A percentile compares a stretch with the other conserved stretches of the same genome.
These are phyloP conservation scores for Reutealis trisperma DNA, from an alignment of 345 rosid genomes.

Conservation along the genomic window DNA sequence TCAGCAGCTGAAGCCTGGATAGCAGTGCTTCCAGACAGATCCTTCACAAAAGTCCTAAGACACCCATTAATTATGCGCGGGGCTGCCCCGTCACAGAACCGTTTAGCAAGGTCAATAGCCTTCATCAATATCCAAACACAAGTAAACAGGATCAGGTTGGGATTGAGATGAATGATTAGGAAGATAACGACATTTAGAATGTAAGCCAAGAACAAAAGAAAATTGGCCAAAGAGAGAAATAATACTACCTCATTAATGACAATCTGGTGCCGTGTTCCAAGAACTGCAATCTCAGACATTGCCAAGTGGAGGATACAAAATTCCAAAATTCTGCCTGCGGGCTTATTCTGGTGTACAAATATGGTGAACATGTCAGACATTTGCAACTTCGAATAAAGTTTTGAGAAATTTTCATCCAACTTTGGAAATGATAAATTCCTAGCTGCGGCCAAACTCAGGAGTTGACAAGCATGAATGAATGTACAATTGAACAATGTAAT, in stretches of 20 bases:
- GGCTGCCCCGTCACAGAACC: conserved; percentile 95
- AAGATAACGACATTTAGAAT: neutral
- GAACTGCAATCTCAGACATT: conserved; percentile 85
- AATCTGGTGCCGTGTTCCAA: conserved; percentile 85
- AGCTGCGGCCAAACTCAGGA: neutral
- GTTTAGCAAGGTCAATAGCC: conserved; percentile 97
- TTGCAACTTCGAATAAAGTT: neutral
- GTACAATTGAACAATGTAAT: neutral
- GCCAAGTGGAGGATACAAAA: conserved; percentile 88
- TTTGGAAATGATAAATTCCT: neutral
- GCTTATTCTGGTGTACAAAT: conserved; percentile 57
- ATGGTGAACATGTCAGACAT: conserved; percentile 13
- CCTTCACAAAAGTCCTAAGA: conserved; percentile 80
- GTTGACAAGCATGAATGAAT: neutral
- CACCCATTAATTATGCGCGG: conserved; percentile 94
- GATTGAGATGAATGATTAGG: neutral
- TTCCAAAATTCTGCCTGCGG: conserved; percentile 88
- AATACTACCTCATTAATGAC: conserved; percentile 86
- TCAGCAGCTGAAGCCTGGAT: conserved; percentile 36
- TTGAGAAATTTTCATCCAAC: neutral
- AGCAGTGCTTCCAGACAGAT: conserved; percentile 30
- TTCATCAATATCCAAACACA: conserved; percentile 25
- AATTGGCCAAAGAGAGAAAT: neutral
- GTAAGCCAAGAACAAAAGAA: neutral
- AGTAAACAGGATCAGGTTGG: neutral